Evolutionary conservation across 169 alveolate genomes (phyloP), one percentile per base, ranked within the genome.

Genomic region (Cryptosporidium tyzzeri): DNA sequence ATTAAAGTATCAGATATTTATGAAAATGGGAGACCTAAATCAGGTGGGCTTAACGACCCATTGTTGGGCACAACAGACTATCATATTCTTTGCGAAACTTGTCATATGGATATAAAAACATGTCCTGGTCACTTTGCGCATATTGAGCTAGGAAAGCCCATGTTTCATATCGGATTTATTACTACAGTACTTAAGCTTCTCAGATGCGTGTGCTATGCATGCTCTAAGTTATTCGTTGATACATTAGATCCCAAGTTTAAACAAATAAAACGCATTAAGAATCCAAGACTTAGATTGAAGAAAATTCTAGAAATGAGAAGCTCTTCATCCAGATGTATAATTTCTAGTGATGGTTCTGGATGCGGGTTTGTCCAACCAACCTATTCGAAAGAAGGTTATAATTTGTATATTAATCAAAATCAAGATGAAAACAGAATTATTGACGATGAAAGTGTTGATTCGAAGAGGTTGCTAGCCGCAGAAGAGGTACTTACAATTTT

Each of bases 111-210:
- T 91, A 95, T 96, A 86, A 95, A 95, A 86, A 96, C 97, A 71
- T 98, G 99, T 87, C 99, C 99, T 5, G 99, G 99, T 21, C 99
- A 98, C 86, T 98, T 98, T 92, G 99, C 99, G 31, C 99, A 97
- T 93, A 96, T 98, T 65, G 97, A 95, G 59, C 93, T 98, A 23
- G 99, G 97, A 14, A 96, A 93, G 84, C 99, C 99, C 9, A 98
- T 98, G 93, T 98, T 94, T 91, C 99, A 98, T 86, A 95, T 96
- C 31, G 98, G 99, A 12, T 97, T 97, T 92, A 86, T 98, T 48
- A 95, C 91, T 51, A 95, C 97, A 18, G 97, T 97, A 9, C 87
- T 96, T 67, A 97, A 96, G 92, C 95, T 98, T 9, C 95, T 98
- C 71, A 96, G 99, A 53, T 97, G 99, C 91, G 98, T 98, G 44